Percentiles rank a stretch among this genome's conserved stretches.
These are phyloP conservation scores for Colletotrichum tropicale DNA, from an alignment of 2,329 filamentous ascomycete genomes.

Conservation along the genomic window DNA sequence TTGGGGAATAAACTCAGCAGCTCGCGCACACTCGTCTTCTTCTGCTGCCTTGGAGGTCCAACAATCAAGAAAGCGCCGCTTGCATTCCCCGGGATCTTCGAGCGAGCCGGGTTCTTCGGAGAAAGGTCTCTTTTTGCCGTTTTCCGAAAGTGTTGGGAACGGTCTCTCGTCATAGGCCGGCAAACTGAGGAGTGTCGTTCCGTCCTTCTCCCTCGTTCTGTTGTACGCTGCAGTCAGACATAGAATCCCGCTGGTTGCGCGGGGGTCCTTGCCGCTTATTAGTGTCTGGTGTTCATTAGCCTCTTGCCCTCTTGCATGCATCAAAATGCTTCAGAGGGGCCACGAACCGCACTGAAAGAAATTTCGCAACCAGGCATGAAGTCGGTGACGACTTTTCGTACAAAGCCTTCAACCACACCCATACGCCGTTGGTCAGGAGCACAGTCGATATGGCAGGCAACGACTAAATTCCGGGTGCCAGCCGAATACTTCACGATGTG, in stretches of 20 bases:
- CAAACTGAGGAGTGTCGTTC: not conserved
- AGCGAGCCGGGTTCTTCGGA: accelerated
- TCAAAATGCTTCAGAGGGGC: not conserved
- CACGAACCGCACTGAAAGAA: accelerated
- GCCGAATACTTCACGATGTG: not conserved
- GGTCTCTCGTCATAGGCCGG: not conserved
- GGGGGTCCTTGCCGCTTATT: accelerated
- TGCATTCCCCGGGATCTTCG: not conserved
- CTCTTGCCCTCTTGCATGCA: not conserved
- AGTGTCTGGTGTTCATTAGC: not conserved
- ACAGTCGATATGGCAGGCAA: not conserved
- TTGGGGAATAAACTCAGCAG: not conserved
- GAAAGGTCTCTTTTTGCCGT: not conserved
- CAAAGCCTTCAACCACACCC: not conserved
- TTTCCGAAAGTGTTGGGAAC: not conserved
- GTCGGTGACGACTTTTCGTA: not conserved
- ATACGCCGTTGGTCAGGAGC: not conserved
- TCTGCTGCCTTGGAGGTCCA: not conserved
- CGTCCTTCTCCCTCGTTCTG: not conserved
- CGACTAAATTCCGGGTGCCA: not conserved
- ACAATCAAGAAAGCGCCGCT: not conserved
- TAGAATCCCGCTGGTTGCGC: not conserved
- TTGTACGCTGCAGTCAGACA: accelerated
- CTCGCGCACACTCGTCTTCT: not conserved
- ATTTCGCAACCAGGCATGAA: not conserved